Evolutionary conservation across 108 stramenopile species (phyloP).

Genomic region (Seminavis robusta): DNA sequence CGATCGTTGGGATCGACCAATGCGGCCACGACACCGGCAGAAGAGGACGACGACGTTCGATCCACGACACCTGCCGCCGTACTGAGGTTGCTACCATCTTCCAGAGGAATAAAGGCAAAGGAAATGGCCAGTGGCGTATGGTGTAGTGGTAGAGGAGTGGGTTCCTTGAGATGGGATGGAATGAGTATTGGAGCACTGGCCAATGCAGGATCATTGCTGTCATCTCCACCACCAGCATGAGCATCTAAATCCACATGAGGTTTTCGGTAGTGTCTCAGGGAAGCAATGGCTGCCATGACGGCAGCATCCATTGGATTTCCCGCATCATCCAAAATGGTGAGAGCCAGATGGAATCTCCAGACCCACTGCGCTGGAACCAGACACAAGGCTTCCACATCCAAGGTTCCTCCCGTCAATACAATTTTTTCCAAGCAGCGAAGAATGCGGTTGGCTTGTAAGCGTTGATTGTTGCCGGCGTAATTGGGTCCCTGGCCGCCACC

Average conservation of each 20-base stretch:
- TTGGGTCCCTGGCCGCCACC: conserved; percentile 16
- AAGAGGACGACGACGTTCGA: conserved; percentile 13
- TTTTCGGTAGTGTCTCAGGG: conserved; percentile 86
- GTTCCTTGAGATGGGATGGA: conserved; percentile 83
- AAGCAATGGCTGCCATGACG: conserved; percentile 87
- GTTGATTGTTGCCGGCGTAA: conserved; percentile 35
- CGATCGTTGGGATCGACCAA: conserved; percentile 77
- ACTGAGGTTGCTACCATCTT: conserved; percentile 4
- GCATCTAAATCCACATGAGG: conserved; percentile 53
- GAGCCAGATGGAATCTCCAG: conserved; percentile 77
- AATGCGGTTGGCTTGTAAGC: conserved; percentile 64
- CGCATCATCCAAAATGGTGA: conserved; percentile 79
- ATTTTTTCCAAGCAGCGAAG: conserved; percentile 70
- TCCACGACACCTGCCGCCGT: neutral
- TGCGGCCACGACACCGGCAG: conserved; percentile 48
- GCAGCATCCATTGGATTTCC: conserved; percentile 87
- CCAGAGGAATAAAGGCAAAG: conserved; percentile 77
- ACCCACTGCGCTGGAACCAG: conserved; percentile 82
- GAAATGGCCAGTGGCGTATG: conserved; percentile 89
- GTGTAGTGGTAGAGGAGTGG: conserved; percentile 89
- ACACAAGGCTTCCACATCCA: conserved; percentile 92
- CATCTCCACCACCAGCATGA: conserved; percentile 15
- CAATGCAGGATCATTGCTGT: neutral
- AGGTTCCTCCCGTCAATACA: conserved; percentile 60
- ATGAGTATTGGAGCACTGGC: conserved; percentile 37